Base-by-base conservation (phyloP, 1,139 yeast genomes). In the Candida dubliniensis region DNA sequence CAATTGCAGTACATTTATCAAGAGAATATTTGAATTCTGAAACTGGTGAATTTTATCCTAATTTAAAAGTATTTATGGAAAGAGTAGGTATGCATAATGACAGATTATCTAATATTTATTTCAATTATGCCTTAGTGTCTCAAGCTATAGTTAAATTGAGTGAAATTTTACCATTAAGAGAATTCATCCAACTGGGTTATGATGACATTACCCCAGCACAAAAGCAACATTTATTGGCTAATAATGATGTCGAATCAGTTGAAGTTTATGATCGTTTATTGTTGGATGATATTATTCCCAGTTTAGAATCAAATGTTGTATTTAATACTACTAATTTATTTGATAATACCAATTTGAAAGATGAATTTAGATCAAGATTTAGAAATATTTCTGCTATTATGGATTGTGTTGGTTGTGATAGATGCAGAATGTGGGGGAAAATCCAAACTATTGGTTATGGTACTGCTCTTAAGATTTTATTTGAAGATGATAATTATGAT, bases 381-480 rank as follows among this genome's bases (percentile, higher is more conserved):
- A 83, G 82, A 60, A 95, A 93, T 61, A 95, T 93, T 30, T 84
- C 96, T 29, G 86, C 88, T 42, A 81, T 93, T 41, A 93, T 95
- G 97, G 96, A 93, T 65, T 93, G 99, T 71, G 98, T 93, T 39
- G 97, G 96, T 32, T 93, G 99, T 69, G 99, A 93, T 63, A 78
- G 98, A 61, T 93, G 99, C 64, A 80, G 98, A 59, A 74, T 95
- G 68, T 93, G 99, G 99, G 99, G 99, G 13, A 93, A 95, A 65
- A 79, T 93, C 25, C 99, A 93, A 69, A 89, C 96, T 1, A 89
- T 95, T 15, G 99, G 99, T 24, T 93, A 93, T 63, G 99, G 98
- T 23, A 93, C 99, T 14, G 96, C 97, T 1, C 76, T 95, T 59
- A 93, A 93, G 66, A 77, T 91, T 24, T 70, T 93, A 48, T 89